Conservation (phyloP, 2,329 filamentous ascomycete species). For the Xylaria sp. region DNA sequence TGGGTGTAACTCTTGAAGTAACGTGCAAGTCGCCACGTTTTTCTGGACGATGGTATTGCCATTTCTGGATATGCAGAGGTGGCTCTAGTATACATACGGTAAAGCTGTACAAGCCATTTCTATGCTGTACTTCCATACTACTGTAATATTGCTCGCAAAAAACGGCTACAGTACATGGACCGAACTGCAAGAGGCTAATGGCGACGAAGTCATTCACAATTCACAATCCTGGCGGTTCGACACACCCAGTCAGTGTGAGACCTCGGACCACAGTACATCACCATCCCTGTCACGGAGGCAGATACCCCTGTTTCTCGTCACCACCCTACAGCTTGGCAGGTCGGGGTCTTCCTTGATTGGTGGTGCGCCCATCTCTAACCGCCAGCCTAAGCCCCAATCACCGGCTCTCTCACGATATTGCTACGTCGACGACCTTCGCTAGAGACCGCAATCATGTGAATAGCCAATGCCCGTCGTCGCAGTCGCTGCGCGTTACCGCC, state of each 20-base stretch:
- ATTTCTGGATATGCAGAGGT: background rate
- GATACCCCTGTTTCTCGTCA: conserved; percentile 31
- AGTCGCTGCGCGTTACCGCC: conserved; percentile 43
- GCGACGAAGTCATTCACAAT: conserved; percentile 3
- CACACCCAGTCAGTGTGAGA: conserved; percentile 8
- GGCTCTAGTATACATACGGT: background rate
- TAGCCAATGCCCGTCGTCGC: conserved; percentile 41
- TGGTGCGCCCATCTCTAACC: conserved; percentile 43
- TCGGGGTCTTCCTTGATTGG: conserved; percentile 43
- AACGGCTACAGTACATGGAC: background rate
- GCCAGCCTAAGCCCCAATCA: conserved; percentile 47
- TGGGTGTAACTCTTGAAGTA: conserved; percentile 4
- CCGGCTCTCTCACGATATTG: conserved; percentile 34
- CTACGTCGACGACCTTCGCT: conserved; percentile 40
- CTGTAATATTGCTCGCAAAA: no score
- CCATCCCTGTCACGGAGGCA: conserved; percentile 34
- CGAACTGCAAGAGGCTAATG: no score
- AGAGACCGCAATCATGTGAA: conserved; percentile 37
- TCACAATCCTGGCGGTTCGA: background rate
- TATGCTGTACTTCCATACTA: no score
- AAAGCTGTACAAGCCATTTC: background rate
- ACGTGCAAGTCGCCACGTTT: conserved; percentile 13
- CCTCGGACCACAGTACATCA: background rate
- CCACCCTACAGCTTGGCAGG: conserved; percentile 25
- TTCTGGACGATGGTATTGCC: background rate